Evolutionary conservation across 2,329 filamentous ascomycete species (phyloP), one percentile per base, ranked within the genome.

Genomic region (Septoria linicola): DNA sequence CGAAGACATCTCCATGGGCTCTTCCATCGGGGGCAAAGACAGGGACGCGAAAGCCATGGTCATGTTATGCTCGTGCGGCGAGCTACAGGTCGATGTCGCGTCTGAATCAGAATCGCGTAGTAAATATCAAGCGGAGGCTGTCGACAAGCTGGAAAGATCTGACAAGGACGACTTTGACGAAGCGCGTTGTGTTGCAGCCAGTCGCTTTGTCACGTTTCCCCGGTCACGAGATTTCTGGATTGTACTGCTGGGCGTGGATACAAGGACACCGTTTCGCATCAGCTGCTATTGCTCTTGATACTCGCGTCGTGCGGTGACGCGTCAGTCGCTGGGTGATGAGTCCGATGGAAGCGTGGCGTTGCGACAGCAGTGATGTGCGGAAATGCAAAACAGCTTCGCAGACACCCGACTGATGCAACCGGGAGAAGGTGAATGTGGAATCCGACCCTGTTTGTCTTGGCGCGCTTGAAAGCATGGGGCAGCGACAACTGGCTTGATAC

Each of bases 1-100:
- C 72, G 78, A 72, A 60, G 78, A 72, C 62, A 84, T 72, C 56
- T 82, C 79, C 79, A 81, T 81, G 49, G 74, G 74, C 59, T 80
- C 78, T 42, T 72, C 72, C 47, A 70, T 67, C 8, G 37, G 35
- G 14, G 63, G 62, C 21, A 58, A 43, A 8, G 58, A 40, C 23
- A 65, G 54, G 16, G 62, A 53, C 27, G 59, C 47, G 42, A 66
- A 65, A n/a, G 58, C 47, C 30, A 58, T 57, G 32, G 63, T 54
- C 62, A 64, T 64, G 19, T 30, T 48, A 43, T 41, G 41, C 20
- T 43, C 20, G 19, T 41, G 25, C 30, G 30, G 40, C 47, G 45
- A 57, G 51, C 41, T 41, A 31, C 25, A 41, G 47, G 42, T 46
- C 45, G 14, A 27, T 27, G 5, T 27, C 23, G 23, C 5, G 23